Conservation (phyloP, 257 asterid species). For the Apocynum venetum region DNA sequence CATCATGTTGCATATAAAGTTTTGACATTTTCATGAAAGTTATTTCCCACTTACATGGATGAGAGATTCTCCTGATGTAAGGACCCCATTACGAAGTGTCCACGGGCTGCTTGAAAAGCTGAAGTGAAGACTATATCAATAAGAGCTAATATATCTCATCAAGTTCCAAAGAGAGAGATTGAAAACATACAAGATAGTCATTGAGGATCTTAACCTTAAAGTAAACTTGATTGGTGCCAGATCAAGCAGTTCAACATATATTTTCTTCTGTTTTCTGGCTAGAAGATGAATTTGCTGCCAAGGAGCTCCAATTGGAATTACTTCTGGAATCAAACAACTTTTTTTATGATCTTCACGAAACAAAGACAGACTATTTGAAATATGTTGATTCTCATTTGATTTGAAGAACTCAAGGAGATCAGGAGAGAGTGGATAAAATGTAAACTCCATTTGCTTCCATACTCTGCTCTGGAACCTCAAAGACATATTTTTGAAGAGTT, state of each 20-base stretch:
- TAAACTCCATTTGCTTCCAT: conserved; percentile 42
- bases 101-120: conserved; percentile 98
- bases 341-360: conserved; percentile 31
- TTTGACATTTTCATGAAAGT: background rate
- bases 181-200: background rate
- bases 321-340: conserved; percentile 44
- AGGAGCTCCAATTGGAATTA: conserved; percentile 96
- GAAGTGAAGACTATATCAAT: conserved; percentile 28
- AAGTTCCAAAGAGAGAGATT: conserved; percentile 18
- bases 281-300: conserved; percentile 91
- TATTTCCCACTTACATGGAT: conserved; percentile 65
- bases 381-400: conserved; percentile 34
- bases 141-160: conserved; percentile 9
- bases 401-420: conserved; percentile 28
- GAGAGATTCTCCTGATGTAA: conserved; percentile 87
- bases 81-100: conserved; percentile 85
- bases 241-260: conserved; percentile 80
- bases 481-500: conserved; percentile 56
- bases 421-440: conserved; percentile 42
- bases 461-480: conserved; percentile 57
- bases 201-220: conserved; percentile 52
- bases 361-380: conserved; percentile 25
- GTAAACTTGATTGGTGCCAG: conserved; percentile 80
- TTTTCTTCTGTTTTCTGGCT: conserved; percentile 67
- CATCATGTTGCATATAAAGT: background rate